phyloP scores from a whole-genome alignment of 768 basidiomycete genomes.

The Paxillus rubicundulus region DNA sequence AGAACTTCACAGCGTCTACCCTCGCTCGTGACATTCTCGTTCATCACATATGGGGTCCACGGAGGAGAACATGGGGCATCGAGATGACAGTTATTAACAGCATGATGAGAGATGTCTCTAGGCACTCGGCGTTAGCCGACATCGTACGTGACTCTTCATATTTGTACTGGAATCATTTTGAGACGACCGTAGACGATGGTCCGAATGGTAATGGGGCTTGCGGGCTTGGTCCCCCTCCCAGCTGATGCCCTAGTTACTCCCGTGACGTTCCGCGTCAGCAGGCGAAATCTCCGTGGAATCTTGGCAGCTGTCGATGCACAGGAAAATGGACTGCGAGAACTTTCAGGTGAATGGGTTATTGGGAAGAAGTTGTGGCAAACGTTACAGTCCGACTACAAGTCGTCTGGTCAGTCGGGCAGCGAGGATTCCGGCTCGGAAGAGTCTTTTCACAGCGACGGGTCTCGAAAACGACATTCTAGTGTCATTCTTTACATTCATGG shows the following conservation, averaged over 20 bases:
- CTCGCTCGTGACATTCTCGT: slow-evolving; percentile 67
- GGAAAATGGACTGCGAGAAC: slow-evolving; percentile 76
- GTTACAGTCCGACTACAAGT: slow-evolving; percentile 79
- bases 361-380: slow-evolving; percentile 87
- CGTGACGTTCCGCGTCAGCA: slow-evolving; percentile 82
- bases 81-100: slow-evolving; percentile 89
- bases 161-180: background rate
- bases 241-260: slow-evolving; percentile 94
- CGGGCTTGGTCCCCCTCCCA: slow-evolving; percentile 80
- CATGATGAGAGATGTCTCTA: slow-evolving; percentile 79
- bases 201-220: slow-evolving; percentile 70
- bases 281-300: slow-evolving; percentile 73
- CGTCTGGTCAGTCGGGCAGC: slow-evolving; percentile 31
- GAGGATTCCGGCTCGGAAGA: slow-evolving; percentile 17
- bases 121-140: slow-evolving; percentile 80
- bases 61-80: slow-evolving; percentile 88
- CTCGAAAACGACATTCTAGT: slow-evolving; percentile 56
- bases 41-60: slow-evolving; percentile 84
- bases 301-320: slow-evolving; percentile 68
- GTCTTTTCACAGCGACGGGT: slow-evolving; percentile 13
- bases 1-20: slow-evolving; percentile 22
- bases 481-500: slow-evolving; percentile 95
- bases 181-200: slow-evolving; percentile 40
- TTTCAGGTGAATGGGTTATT: slow-evolving; percentile 97
- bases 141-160: slow-evolving; percentile 50